Evolutionary conservation across 2,329 filamentous ascomycete genomes (phyloP).

Genomic region (Colletotrichum noveboracense): DNA sequence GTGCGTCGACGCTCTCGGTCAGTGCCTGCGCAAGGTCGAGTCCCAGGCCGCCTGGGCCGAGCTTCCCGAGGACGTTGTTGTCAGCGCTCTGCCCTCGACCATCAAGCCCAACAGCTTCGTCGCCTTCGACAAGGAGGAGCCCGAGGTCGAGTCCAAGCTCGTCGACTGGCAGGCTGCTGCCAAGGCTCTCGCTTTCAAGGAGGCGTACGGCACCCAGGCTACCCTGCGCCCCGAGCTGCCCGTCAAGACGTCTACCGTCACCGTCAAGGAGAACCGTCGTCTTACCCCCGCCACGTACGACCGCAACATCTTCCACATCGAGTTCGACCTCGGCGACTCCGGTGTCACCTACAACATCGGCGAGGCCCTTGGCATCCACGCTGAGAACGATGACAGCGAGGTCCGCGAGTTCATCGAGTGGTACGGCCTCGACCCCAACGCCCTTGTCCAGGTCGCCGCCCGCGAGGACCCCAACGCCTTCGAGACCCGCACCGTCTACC

Average conservation of each 20-base stretch:
- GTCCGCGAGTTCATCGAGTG: slow-evolving; percentile 86
- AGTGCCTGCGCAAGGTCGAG: slow-evolving; percentile 74
- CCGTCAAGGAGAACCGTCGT: slow-evolving; percentile 93
- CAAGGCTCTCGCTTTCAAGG: slow-evolving; percentile 91
- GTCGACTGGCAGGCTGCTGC: slow-evolving; percentile 84
- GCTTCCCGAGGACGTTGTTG: slow-evolving; percentile 61
- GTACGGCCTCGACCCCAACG: slow-evolving; percentile 83
- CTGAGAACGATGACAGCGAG: slow-evolving; percentile 84
- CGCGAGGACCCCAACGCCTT: slow-evolving; percentile 76
- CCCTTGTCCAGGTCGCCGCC: slow-evolving; percentile 89
- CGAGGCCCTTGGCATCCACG: slow-evolving; percentile 94
- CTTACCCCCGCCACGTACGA: slow-evolving; percentile 89
- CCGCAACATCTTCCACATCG: slow-evolving; percentile 99
- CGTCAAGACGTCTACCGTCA: slow-evolving; percentile 85
- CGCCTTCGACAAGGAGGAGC: slow-evolving; percentile 77
- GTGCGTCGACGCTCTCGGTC: slow-evolving; percentile 70
- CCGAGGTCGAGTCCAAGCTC: slow-evolving; percentile 69
- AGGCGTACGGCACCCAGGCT: slow-evolving; percentile 80
- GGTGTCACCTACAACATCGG: slow-evolving; percentile 96
- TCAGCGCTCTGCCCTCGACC: slow-evolving; percentile 61
- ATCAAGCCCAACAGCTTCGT: slow-evolving; percentile 84
- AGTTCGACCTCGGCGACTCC: slow-evolving; percentile 92
- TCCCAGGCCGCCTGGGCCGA: slow-evolving; percentile 83
- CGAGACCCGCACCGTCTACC: slow-evolving; percentile 91
- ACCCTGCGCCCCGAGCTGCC: slow-evolving; percentile 83